Base-by-base conservation (phyloP, 1,284 basidiomycete genomes). In the Boletus mariae region DNA sequence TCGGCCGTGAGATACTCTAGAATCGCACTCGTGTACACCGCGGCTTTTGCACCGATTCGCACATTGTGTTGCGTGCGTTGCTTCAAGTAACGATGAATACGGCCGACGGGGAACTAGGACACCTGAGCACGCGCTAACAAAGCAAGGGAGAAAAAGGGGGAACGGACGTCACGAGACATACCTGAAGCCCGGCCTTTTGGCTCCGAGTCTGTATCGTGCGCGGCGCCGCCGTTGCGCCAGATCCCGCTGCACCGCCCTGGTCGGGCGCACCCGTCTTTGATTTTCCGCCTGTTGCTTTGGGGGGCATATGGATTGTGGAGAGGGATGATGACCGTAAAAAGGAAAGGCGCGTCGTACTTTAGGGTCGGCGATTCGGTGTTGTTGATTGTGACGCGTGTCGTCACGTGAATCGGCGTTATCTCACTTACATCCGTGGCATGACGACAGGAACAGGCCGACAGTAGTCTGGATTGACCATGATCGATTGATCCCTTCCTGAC, bases 11-110 rank as follows among this genome's bases (percentile, higher is more conserved):
- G 79, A 65, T 95, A 95, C 70, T 95, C 92, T 44, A 95, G 77
- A 62, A 95, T 92, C 26, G 93, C 92, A 37, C 88, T 85, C n/a
- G 89, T 90, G 69, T 94, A 95, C 8, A 95, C 92, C 5, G 93
- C 92, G 13, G 92, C 92, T 70, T 94, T 94, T 28, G 92, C 92
- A 43, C 92, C 93, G 61, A 95, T 92, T 37, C 93, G 90, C 51
- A 98, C 85, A 69, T 94, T 94, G 73, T 95, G 90, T 69, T 94
- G 92, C 35, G 94, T 96, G 64, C 91, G 84, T 69, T 87, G 85
- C 74, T 97, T 96, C 62, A 98, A 75, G 76, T 96, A 96, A 74
- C 95, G 88, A 71, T 94, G 93, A 55, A 95, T 92, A 89, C 92
- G 92, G 44, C 92, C 92, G 41, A 94, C 92, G 45, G 92, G 92